Evolutionary conservation across 257 asterid genomes (phyloP).

Genomic region (Salvia miltiorrhiza): DNA sequence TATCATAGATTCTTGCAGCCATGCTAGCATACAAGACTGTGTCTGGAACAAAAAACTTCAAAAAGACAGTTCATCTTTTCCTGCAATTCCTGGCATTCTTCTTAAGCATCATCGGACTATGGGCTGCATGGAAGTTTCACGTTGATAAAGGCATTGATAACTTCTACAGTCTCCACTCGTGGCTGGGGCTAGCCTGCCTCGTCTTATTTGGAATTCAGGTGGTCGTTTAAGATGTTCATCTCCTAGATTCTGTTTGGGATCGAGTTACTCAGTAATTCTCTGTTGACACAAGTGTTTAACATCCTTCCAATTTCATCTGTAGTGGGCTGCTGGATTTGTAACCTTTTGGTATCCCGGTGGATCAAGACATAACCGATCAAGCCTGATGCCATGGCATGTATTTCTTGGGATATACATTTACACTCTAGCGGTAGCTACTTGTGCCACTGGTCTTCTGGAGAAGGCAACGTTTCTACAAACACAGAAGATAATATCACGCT

Average conservation of each 20-base stretch:
- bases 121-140: constrained; percentile 92
- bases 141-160: constrained; percentile 68
- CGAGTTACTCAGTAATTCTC: background rate
- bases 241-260: background rate
- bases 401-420: constrained; percentile 67
- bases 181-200: constrained; percentile 81
- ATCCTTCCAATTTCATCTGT: constrained; percentile 6
- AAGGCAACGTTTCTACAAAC: constrained; percentile 84
- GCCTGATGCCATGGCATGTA: constrained; percentile 73
- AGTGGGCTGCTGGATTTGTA: constrained; percentile 78
- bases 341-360: constrained; percentile 90
- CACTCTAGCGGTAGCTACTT: constrained; percentile 69
- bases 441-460: constrained; percentile 85
- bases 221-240: background rate
- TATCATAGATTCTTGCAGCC: constrained; percentile 46
- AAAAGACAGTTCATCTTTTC: constrained; percentile 63
- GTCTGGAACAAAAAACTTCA: constrained; percentile 71
- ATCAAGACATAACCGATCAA: constrained; percentile 60
- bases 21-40: constrained; percentile 84
- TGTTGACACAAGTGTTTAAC: background rate
- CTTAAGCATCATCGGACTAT: constrained; percentile 58
- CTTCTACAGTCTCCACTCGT: constrained; percentile 89
- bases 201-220: constrained; percentile 78
- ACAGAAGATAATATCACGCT: constrained; percentile 61
- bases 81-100: constrained; percentile 65